Conservation (phyloP, 352 stramenopile species). For the Phytophthora fragariae region DNA sequence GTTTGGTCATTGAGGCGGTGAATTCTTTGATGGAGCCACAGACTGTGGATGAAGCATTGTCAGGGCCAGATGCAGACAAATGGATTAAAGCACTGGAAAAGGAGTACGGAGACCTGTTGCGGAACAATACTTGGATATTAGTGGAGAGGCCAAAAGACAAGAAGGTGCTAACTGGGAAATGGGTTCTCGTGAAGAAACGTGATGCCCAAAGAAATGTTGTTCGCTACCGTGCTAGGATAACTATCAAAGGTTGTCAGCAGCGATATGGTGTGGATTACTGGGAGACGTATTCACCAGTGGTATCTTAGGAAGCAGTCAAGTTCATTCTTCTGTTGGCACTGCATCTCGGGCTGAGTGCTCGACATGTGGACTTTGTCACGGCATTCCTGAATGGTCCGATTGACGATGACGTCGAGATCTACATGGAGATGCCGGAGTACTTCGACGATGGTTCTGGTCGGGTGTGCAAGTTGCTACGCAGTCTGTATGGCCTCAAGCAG, state of each 20-base stretch:
- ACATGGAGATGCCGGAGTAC: constrained; percentile 20
- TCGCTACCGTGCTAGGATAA: constrained; percentile 4
- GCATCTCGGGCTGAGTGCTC: too few relatives aligned
- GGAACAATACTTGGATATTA: constrained; percentile 10
- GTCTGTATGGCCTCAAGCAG: background rate
- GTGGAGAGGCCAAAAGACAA: background rate
- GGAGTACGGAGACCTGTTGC: constrained; percentile 5
- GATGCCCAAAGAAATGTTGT: background rate
- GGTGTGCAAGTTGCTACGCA: too few relatives aligned
- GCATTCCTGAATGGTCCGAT: constrained; percentile 8
- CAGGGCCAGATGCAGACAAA: background rate
- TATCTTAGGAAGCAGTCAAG: background rate
- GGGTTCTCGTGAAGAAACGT: constrained; percentile 3
- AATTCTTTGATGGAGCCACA: constrained; percentile 3
- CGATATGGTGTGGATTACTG: constrained; percentile 2
- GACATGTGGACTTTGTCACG: too few relatives aligned
- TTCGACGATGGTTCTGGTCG: constrained; percentile 5
- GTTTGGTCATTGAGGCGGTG: too few relatives aligned
- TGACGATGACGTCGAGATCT: constrained; percentile 9
- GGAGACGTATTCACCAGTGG: constrained; percentile 18
- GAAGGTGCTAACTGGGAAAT: constrained; percentile 11
- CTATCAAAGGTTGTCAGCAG: constrained; percentile 15
- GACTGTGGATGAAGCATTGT: background rate
- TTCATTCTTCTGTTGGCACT: background rate
- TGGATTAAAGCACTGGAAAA: constrained; percentile 9